Conservation (phyloP, 176 grass and related monocot species). For the Hsuehochloa calcarea region DNA sequence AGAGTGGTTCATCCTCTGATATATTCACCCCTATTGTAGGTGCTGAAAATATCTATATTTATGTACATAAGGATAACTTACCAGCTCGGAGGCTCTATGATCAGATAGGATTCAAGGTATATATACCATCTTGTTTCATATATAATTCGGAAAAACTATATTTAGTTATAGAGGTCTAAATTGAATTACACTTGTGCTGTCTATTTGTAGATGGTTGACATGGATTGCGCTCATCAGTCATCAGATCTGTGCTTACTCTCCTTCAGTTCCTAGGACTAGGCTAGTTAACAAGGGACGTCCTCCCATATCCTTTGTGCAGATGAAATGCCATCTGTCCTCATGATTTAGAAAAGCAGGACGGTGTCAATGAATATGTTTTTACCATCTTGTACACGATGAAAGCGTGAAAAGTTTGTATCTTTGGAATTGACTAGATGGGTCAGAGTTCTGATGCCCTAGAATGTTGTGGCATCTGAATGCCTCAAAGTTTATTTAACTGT, state of each 20-base stretch:
- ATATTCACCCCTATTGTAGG: slow-evolving; percentile 32
- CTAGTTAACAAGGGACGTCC: slow-evolving; percentile 21
- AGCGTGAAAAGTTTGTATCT: slow-evolving; percentile 12
- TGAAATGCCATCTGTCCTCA: slow-evolving; percentile 24
- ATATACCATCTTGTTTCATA: not conserved
- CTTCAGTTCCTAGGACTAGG: slow-evolving; percentile 31
- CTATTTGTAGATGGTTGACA: slow-evolving; percentile 48
- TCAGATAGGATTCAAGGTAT: slow-evolving; percentile 69
- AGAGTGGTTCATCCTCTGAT: slow-evolving; percentile 1
- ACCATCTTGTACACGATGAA: slow-evolving; percentile 27
- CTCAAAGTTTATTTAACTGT: slow-evolving; percentile 17
- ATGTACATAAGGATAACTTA: slow-evolving; percentile 67
- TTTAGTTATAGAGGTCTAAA: not conserved
- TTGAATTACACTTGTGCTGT: not conserved
- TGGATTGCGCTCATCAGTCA: slow-evolving; percentile 2
- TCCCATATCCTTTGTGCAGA: slow-evolving; percentile 24
- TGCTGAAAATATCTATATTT: slow-evolving; percentile 52
- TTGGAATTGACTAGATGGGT: not conserved
- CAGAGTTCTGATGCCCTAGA: slow-evolving; percentile 12
- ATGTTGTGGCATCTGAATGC: slow-evolving; percentile 32
- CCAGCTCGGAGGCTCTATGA: slow-evolving; percentile 59
- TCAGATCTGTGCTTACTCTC: slow-evolving; percentile 55
- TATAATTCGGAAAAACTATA: not conserved
- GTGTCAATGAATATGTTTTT: slow-evolving; percentile 26
- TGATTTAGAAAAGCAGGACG: slow-evolving; percentile 39